phyloP scores from a whole-genome alignment of 2,329 filamentous ascomycete species.

The Clonostachys chloroleuca region DNA sequence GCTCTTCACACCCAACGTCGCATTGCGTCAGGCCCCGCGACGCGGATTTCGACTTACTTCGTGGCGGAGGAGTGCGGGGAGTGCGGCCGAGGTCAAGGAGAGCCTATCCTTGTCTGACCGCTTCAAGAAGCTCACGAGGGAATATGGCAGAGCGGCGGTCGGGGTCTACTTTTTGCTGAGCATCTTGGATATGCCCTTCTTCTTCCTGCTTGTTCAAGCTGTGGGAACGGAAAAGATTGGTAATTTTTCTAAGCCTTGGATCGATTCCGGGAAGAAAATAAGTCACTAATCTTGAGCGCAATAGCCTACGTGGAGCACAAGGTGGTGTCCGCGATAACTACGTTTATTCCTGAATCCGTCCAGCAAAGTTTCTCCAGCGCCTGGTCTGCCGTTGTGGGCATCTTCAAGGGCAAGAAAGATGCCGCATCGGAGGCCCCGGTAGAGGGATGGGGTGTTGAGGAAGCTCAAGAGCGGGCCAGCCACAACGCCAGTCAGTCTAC shows the following conservation, averaged over 20 bases:
- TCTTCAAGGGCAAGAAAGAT: slow-evolving; percentile 18
- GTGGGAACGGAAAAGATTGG: slow-evolving; percentile 86
- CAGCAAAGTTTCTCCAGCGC: slow-evolving; percentile 48
- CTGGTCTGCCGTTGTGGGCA: slow-evolving; percentile 39
- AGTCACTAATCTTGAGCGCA: background rate
- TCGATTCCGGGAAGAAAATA: background rate
- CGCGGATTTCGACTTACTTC: slow-evolving; percentile 28
- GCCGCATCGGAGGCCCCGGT: slow-evolving; percentile 43
- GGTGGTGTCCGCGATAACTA: slow-evolving; percentile 56
- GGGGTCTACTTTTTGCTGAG: slow-evolving; percentile 87
- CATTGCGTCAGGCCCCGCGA: slow-evolving; percentile 4
- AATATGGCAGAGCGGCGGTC: slow-evolving; percentile 91
- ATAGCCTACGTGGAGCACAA: slow-evolving; percentile 60
- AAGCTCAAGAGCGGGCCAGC: slow-evolving; percentile 56
- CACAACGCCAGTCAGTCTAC: slow-evolving; percentile 68
- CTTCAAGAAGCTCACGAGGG: slow-evolving; percentile 78
- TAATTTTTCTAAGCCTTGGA: slow-evolving; percentile 21
- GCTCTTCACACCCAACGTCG: slow-evolving; percentile 9
- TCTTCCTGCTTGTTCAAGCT: slow-evolving; percentile 79
- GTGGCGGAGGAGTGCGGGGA: slow-evolving; percentile 18
- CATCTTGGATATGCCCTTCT: slow-evolving; percentile 89
- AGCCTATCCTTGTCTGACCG: slow-evolving; percentile 58
- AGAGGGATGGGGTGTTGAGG: slow-evolving; percentile 53
- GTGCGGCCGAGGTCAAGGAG: slow-evolving; percentile 12
- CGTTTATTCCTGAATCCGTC: slow-evolving; percentile 54